These are phyloP conservation scores for Spiraea crenata DNA, from an alignment of 331 rosid species.

Conservation along the genomic window DNA sequence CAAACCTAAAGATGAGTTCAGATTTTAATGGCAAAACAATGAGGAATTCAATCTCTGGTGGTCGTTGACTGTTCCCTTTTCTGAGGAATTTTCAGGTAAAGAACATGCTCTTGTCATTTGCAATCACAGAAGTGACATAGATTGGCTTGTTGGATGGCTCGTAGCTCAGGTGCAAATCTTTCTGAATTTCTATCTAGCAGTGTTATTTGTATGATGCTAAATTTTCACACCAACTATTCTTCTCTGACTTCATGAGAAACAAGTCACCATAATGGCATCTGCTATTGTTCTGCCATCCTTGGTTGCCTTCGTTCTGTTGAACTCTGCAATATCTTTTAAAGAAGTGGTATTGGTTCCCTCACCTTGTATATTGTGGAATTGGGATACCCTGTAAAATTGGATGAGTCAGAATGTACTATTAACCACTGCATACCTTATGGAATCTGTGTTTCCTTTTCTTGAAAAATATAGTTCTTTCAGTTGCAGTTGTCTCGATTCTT, in stretches of 20 bases:
- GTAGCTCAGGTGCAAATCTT: conserved; percentile 70
- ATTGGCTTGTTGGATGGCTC: conserved; percentile 96
- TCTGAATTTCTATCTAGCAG: conserved; percentile 2
- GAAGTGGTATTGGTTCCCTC: background rate
- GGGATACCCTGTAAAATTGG: background rate
- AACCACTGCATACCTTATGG: background rate
- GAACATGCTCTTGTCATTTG: conserved; percentile 79
- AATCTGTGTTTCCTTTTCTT: background rate
- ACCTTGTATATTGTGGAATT: background rate
- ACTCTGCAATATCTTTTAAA: background rate
- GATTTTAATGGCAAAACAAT: background rate
- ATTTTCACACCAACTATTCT: background rate
- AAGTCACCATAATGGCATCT: background rate
- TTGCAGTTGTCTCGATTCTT: background rate
- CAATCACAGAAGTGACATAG: conserved; percentile 91
- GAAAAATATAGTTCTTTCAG: background rate
- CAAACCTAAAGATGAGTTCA: background rate
- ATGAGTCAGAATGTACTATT: background rate
- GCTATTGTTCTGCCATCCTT: background rate
- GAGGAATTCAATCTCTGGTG: background rate
- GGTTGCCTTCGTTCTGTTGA: background rate
- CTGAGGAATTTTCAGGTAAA: conserved; percentile 52
- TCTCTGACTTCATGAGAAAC: too few species aligned
- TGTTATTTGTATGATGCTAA: background rate
- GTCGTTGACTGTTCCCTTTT: conserved; percentile 1